Base-by-base conservation (phyloP, 805 yeast species). In the Phaffomyces thermotolerans region DNA sequence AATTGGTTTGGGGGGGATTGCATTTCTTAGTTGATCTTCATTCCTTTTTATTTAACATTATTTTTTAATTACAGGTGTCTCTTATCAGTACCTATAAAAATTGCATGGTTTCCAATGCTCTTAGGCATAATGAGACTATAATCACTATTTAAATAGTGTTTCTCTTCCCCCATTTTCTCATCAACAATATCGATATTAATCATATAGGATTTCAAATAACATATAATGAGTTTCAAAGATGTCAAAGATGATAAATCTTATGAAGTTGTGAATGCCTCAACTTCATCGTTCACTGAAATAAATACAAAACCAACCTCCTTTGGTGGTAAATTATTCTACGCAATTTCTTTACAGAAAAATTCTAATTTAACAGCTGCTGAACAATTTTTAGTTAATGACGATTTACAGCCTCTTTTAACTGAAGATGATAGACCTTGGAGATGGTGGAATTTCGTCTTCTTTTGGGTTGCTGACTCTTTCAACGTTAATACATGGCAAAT, bases 401-500 rank as follows among this genome's bases (percentile, higher is more conserved):
- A 88, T 65, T 71, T 88, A 55, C 75, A 78, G 51, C 95, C 95
- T 0, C 88, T 87, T 4, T 38, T 54, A 14, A 91, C 86, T 57
- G 71, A 64, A 14, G 75, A 66, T 4, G 77, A 95, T 55, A 71
- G 95, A 56, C 73, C 75, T n/a, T 88, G 96, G 96, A 66, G 76
- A 25, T 85, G 95, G 95, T 79, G 69, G 62, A 85, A 87, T 61
- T 88, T 67, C 59, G 79, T 84, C 13, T 78, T 76, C 50, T 84
- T 85, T 54, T 88, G 96, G 96, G 63, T 88, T 45, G 88, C 95
- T 0, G 96, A 88, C 60, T 80, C 95, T 29, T 85, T 88, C 67
- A 88, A 88, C 64, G 79, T 88, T 58, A 87, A 85, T 61, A 86
- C 96, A 6, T 87, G 91, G 88, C 89, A 84, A 68, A 86, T 88